phyloP scores from a whole-genome alignment of 164 flowering plant genomes.

The Vitis vinifera region DNA sequence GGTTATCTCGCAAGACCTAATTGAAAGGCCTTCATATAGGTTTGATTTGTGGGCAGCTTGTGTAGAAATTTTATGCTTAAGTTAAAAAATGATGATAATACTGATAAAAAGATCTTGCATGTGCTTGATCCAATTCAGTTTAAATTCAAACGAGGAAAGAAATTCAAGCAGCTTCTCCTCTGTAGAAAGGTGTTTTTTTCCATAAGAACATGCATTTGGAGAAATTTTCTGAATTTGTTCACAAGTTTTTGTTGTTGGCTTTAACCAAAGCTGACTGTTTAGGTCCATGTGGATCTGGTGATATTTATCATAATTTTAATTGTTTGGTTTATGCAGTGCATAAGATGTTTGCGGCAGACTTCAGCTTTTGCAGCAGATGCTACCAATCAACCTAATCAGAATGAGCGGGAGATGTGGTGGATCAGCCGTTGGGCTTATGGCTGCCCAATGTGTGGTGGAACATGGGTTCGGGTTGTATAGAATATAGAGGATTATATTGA shows the following conservation, averaged over 20 bases:
- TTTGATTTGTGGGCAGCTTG: background rate
- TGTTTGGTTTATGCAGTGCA: conserved; percentile 60
- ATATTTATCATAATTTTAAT: background rate
- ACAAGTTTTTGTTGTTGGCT: too few relatives aligned
- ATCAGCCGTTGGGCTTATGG: conserved; percentile 93
- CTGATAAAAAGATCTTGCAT: too few relatives aligned
- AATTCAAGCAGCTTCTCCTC: background rate
- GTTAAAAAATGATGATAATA: background rate
- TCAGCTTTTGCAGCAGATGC: conserved; percentile 82
- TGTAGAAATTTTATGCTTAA: background rate
- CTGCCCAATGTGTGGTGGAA: conserved; percentile 98
- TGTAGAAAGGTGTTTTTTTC: background rate
- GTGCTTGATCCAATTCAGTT: too few relatives aligned
- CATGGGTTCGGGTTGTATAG: conserved; percentile 96
- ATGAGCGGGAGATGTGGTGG: conserved; percentile 88
- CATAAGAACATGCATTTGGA: background rate
- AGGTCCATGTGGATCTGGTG: background rate
- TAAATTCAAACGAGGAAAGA: too few relatives aligned
- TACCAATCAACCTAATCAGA: conserved; percentile 44
- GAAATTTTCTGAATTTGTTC: background rate
- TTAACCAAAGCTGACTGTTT: too few relatives aligned
- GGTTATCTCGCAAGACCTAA: background rate
- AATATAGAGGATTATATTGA: background rate
- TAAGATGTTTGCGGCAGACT: conserved; percentile 96
- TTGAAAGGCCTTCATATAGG: background rate